Evolutionary conservation across 495 filamentous ascomycete species (phyloP), one percentile per base, ranked within the genome.

Genomic region (Penicillium nucicola): DNA sequence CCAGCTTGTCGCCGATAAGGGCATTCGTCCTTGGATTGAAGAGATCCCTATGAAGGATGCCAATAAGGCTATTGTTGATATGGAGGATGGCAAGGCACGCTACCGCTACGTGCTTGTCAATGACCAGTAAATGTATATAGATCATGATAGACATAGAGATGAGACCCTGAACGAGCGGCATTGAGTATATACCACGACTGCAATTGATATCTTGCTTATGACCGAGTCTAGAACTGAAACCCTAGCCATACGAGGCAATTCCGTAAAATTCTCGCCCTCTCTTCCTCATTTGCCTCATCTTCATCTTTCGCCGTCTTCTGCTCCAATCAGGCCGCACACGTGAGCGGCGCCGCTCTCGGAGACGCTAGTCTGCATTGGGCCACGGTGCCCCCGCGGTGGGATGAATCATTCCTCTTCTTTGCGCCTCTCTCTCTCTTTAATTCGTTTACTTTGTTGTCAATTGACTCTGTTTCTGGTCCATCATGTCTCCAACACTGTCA

Each of bases 81-180:
- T 92, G 78, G 78, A 81, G 14, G 76, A 66, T 1, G 85, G 84
- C 8, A 84, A 84, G 65, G 78, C 90, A 9, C 80, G 89, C 56
- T 93, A 90, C 68, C 72, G 89, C 50, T 90, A 84, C 62, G 85
- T 89, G 32, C 72, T 92, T 55, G 79, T 81, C 6, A 92, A 92
- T 56, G 83, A 70, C 25, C 25, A 28, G 25, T 28, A 28, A 28
- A 28, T 8, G 7, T 58, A 52, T 56, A 51, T 48, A 52, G 20
- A 22, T 22, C 20, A 22, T 22, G 20, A 22, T 22, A 4, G 44
- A 28, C 8, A 9, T 46, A 22, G 19, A 39, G n/a, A 23, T 44
- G 32, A 48, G n/a, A 30, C 45, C 42, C 11, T 31, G 5, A 14
- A 42, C 22, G 38, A 13, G 5, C 33, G 14, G 33, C 5, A 4